Base-by-base conservation (phyloP, 495 filamentous ascomycete species). In the Podospora pseudocomata region DNA sequence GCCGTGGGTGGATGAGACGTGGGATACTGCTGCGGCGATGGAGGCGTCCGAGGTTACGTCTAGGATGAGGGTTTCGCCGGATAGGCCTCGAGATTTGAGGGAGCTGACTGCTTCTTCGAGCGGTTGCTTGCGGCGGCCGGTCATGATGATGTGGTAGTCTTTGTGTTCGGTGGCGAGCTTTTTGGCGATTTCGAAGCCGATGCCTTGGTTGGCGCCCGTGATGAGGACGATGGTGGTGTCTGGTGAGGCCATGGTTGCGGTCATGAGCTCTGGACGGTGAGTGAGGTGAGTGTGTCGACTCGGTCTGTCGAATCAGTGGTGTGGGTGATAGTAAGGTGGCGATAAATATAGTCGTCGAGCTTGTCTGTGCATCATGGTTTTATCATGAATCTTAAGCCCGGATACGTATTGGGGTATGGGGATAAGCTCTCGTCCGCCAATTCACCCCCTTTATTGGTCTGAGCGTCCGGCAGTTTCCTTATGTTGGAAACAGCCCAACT, bases 1-100 rank as follows among this genome's bases (percentile, higher is more conserved):
- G 27, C 83, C 84, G 65, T 80, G 76, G 18, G 75, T 75, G 18
- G 68, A 16, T 2, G 64, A 15, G 15, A 87, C 72, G 0, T 75
- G 64, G 2, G 76, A 65, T 39, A 78, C 79, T 0, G 80, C 82
- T 5, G 65, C 64, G 26, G 80, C 63, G 63, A 88, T 85, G 16
- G 84, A 86, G n/a, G 78, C 76, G 68, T 87, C 85, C 1, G 80
- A 78, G 58, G 77, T 78, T 16, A 89, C 76, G 71, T 89, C 86
- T 9, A 88, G 27, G 11, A 64, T 26, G 0, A 77, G 34, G 4
- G 32, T 11, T 19, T 74, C 72, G 20, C 71, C 28, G 0, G 70
- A 71, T 3, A 61, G 54, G 60, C 60, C 32, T 61, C 56, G 18
- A 70, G 68, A 18, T 34, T 72, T 13, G 64, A 63, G 61, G 19